Evolutionary conservation across 164 flowering plant genomes (phyloP).

Genomic region (Vitis amurensis): DNA sequence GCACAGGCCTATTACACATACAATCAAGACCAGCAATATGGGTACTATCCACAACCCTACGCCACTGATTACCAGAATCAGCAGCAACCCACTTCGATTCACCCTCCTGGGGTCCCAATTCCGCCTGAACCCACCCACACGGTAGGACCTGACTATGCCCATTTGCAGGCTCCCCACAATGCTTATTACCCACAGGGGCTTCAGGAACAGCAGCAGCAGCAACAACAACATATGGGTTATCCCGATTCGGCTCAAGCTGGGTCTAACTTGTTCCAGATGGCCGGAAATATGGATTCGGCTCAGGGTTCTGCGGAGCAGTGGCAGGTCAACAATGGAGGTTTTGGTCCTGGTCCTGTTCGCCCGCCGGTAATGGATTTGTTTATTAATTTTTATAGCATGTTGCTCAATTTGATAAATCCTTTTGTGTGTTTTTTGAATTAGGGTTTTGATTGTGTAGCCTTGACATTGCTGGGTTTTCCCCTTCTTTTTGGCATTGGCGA

Average conservation of each 20-base stretch:
- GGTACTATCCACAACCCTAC: constrained; percentile 25
- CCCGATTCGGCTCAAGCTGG: background rate
- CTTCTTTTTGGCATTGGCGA: too few relatives aligned
- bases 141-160: constrained; percentile 8
- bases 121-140: constrained; percentile 12
- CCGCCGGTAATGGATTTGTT: constrained; percentile 9
- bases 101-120: constrained; percentile 40
- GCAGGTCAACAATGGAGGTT: constrained; percentile 12
- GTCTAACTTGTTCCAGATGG: background rate
- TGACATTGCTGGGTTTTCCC: too few relatives aligned
- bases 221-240: background rate
- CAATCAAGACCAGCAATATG: constrained; percentile 26
- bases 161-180: constrained; percentile 5
- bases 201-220: background rate
- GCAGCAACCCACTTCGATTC: constrained; percentile 28
- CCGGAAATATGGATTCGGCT: too few relatives aligned
- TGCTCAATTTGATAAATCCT: background rate
- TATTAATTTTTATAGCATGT: background rate
- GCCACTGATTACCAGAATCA: constrained; percentile 15
- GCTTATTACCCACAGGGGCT: constrained; percentile 13
- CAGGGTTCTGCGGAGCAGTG: constrained; percentile 2
- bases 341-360: constrained; percentile 5
- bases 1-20: constrained; percentile 20
- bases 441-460: background rate
- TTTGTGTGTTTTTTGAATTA: background rate